Evolutionary conservation across 495 filamentous ascomycete species (phyloP).

Genomic region (Aspergillus saccharolyticus): DNA sequence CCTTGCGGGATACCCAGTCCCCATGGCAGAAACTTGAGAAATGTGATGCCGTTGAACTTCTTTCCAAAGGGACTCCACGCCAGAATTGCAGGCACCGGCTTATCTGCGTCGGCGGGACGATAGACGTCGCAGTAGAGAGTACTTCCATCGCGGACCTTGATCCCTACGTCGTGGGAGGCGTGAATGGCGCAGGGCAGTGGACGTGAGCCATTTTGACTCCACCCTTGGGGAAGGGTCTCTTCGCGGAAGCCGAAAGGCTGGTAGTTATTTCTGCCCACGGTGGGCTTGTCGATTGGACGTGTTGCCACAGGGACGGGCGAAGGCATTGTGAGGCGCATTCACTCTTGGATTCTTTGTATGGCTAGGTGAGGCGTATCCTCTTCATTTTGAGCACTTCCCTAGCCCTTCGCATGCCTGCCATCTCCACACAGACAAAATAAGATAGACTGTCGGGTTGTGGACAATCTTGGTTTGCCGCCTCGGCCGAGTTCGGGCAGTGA

Average conservation of each 20-base stretch:
- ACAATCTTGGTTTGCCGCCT: neutral
- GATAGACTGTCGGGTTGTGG: neutral
- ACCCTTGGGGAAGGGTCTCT: constrained; percentile 25
- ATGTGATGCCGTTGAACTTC: constrained; percentile 25
- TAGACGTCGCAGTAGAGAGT: constrained; percentile 34
- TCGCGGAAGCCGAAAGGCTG: constrained; percentile 20
- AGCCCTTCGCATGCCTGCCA: neutral
- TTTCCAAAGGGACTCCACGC: constrained; percentile 38
- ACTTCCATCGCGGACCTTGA: constrained; percentile 28
- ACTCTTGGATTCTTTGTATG: neutral
- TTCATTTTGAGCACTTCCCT: neutral
- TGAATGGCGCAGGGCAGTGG: constrained; percentile 20
- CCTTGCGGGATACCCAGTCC: constrained; percentile 21
- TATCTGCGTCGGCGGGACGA: constrained; percentile 20
- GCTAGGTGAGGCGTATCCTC: neutral
- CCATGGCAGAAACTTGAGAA: constrained; percentile 23
- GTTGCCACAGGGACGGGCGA: constrained; percentile 23
- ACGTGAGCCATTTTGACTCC: constrained; percentile 19
- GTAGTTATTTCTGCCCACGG: constrained; percentile 24
- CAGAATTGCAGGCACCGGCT: constrained; percentile 31
- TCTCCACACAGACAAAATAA: neutral
- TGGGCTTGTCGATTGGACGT: constrained; percentile 24
- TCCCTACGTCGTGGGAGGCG: constrained; percentile 29
- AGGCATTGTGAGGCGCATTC: constrained; percentile 13
- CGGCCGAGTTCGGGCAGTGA: neutral